Evolutionary conservation across 208 protist genomes (phyloP), one percentile per base, ranked within the genome.

Genomic region (Crithidia bombi): DNA sequence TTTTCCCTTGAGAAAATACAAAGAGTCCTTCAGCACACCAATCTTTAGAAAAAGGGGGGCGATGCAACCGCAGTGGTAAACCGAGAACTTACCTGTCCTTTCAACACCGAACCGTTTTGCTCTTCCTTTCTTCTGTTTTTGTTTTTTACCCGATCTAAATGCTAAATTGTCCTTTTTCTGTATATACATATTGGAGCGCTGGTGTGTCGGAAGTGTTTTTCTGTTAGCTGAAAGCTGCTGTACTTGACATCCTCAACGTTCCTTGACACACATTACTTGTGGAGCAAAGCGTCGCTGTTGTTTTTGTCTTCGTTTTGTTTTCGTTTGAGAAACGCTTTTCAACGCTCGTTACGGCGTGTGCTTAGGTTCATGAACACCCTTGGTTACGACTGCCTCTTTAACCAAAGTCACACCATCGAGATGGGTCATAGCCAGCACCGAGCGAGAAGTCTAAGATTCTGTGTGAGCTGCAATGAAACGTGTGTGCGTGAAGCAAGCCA

Each of bases 341-440:
- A 19, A 41, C 28, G 26, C 52, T 36, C 3, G 5, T 25, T 6
- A 15, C 1, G 14, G 35, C 43, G 52, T 32, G 25, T 32, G 2
- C 15, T 28, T 43, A 21, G 33, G 14, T 7, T 5, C 39, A n/a
- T 65, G 43, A 51, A 32, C 43, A 15, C 26, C 44, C 5, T 41
- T 41, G 58, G 58, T 54, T 65, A 65, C 58, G 28, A 41, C 30
- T 65, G 30, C 15, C 19, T n/a, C 17, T 44, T 25, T 19, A 7
- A 54, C 7, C 3, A 4, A 12, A 41, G 32, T 52, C 32, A 65
- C 58, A 51, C 43, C 58, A 65, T 30, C n/a, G 23, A 44, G 32
- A 12, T 49, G 43, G n/a, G 39, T 41, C 58, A 43, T 28, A 36
- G 58, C n/a, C 21, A 41, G 43, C 58, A 26, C 44, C 43, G 15